Evolutionary conservation across 495 filamentous ascomycete genomes (phyloP), one percentile per base, ranked within the genome.

Genomic region (Penicillium verhagenii): DNA sequence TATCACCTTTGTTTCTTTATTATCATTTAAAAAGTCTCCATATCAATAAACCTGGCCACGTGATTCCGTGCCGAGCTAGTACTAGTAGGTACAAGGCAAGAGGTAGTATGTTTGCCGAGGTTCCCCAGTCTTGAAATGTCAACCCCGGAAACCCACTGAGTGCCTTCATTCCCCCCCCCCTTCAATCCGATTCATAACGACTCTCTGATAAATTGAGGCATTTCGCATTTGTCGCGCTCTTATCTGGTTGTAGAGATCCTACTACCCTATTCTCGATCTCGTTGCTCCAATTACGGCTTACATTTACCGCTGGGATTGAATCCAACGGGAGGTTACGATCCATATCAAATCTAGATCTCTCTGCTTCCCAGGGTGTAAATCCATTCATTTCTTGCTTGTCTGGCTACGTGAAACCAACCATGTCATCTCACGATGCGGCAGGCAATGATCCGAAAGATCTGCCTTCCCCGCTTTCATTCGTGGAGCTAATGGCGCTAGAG

Each of bases 401-500:
- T 46, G 43, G 16, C 37, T 14, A 6, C 28, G 7, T 19, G 19
- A 2, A 28, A 46, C 39, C 3, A 10, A 52, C 23, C 24, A 63
- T 66, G 58, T 56, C 57, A 28, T 43, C 55, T 14, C 51, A 37
- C 33, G 28, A 33, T 48, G n/a, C 52, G 35, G 40, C 40, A 21
- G 48, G 53, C 21, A 14, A 29, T 39, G 56, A 54, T 19, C 24
- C 47, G 43, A 52, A 47, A 29, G 54, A 58, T 14, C 26, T 51
- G n/a, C 37, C 39, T 18, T 61, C 61, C 50, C 62, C 65, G 24
- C 40, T 14, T 39, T 60, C 70, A 2, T 75, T 72, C 28, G 61
- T 56, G 35, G 56, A 65, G 28, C 53, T 75, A 35, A 75, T 75
- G 70, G 63, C 69, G 4, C 58, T 75, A 4, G 58, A 68, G 53